These are phyloP conservation scores for Pyrenophora teres DNA, from an alignment of 2,329 filamentous ascomycete genomes.

Conservation along the genomic window DNA sequence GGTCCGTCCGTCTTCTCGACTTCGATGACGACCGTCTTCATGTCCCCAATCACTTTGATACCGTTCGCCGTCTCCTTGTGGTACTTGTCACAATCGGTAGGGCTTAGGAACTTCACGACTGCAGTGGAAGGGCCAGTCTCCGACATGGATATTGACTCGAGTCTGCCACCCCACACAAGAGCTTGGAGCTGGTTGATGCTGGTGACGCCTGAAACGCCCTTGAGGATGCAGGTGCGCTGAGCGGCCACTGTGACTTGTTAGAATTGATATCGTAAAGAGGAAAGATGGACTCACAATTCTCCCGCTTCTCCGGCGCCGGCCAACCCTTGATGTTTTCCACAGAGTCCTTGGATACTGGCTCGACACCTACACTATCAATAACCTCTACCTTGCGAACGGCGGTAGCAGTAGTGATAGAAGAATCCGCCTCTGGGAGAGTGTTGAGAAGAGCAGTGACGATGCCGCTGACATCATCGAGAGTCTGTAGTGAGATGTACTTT, in stretches of 20 bases:
- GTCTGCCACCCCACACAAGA: conserved; percentile 46
- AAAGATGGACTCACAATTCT: conserved; percentile 26
- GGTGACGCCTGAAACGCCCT: conserved; percentile 26
- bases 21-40: conserved; percentile 31
- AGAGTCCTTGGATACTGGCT: conserved; percentile 2
- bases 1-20: conserved; percentile 35
- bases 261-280: not conserved
- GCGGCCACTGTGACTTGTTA: conserved; percentile 25
- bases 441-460: conserved; percentile 29
- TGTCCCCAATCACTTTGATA: conserved; percentile 27
- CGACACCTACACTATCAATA: not conserved
- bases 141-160: conserved; percentile 40
- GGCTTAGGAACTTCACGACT: conserved; percentile 41
- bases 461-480: conserved; percentile 28
- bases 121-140: conserved; percentile 30
- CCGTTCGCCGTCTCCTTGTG: conserved; percentile 43
- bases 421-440: conserved; percentile 21
- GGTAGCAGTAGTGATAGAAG: not conserved
- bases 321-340: conserved; percentile 26
- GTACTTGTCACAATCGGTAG: conserved; percentile 41
- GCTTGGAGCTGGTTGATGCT: conserved; percentile 39
- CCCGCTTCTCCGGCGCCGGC: conserved; percentile 39
- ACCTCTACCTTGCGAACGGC: no score
- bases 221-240: conserved; percentile 35
- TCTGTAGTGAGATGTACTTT: conserved; percentile 23